A percentile compares a stretch with the other conserved stretches of the same genome.
Conservation (phyloP, 108 stramenopile species). For the Aurantiochytrium sp. region DNA sequence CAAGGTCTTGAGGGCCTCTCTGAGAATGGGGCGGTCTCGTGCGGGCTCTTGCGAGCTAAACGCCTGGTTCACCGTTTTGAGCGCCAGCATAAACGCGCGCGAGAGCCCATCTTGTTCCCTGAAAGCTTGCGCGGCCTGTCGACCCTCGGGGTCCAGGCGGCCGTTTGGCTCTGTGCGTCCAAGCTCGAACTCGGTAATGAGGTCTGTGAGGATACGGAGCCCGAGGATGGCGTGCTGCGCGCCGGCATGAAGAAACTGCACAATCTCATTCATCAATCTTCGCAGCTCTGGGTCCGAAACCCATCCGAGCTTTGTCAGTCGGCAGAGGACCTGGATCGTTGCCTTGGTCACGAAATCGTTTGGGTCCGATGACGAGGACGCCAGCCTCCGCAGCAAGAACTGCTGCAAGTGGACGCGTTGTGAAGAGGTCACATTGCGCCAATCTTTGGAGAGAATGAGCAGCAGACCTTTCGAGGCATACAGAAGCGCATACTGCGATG, state of each 20-base stretch:
- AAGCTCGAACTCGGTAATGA: constrained; percentile 2
- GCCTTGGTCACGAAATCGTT: background rate
- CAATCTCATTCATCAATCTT: background rate
- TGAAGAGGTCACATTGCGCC: background rate
- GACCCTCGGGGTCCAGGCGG: background rate
- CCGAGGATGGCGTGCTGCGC: background rate
- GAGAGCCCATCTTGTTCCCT: background rate
- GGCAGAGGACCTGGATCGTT: background rate
- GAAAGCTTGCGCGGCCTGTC: background rate
- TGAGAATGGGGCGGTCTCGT: background rate
- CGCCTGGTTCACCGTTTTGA: background rate
- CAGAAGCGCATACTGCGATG: background rate
- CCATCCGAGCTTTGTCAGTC: constrained; percentile 1
- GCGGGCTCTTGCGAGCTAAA: background rate
- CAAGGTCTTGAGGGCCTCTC: background rate
- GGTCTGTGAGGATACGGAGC: background rate
- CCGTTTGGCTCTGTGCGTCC: background rate
- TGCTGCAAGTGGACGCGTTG: background rate
- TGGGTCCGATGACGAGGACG: background rate
- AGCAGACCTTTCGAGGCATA: background rate
- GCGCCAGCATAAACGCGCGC: background rate
- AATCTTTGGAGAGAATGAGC: background rate
- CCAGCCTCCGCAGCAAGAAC: background rate
- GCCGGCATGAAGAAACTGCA: background rate
- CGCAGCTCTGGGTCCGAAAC: background rate